These are phyloP conservation scores for Aspergillus sp. DNA, from an alignment of 2,329 filamentous ascomycete genomes.

Conservation along the genomic window DNA sequence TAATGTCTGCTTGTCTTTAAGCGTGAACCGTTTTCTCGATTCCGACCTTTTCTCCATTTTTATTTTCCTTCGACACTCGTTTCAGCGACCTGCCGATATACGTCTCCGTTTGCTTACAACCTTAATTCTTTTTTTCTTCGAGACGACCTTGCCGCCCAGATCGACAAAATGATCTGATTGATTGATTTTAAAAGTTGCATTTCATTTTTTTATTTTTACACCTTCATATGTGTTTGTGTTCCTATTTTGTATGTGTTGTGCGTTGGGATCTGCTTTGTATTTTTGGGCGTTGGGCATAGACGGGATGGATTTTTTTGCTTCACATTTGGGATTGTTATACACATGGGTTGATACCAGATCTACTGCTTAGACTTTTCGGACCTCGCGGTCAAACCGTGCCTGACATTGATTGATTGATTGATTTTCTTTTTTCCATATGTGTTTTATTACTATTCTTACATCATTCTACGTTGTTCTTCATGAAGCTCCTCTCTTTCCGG, in stretches of 20 bases:
- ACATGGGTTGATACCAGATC: slow-evolving; percentile 34
- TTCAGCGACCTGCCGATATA: not conserved
- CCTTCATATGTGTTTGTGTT: not conserved
- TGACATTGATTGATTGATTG: slow-evolving; percentile 10
- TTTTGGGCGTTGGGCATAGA: slow-evolving; percentile 33
- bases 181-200: slow-evolving; percentile 13
- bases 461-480: no score
- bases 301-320: slow-evolving; percentile 18
- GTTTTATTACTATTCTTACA: not conserved
- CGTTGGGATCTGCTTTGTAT: slow-evolving; percentile 10
- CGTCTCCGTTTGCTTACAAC: not conserved
- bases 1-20: slow-evolving; percentile 1
- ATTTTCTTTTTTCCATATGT: slow-evolving; percentile 9
- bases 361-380: slow-evolving; percentile 27
- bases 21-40: not conserved
- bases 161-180: slow-evolving; percentile 11
- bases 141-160: slow-evolving; percentile 1
- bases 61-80: not conserved
- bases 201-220: slow-evolving; percentile 5
- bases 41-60: no score
- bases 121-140: not conserved
- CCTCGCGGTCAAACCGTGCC: slow-evolving; percentile 28
- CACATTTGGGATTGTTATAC: slow-evolving; percentile 18
- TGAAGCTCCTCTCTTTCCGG: no score
- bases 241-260: slow-evolving; percentile 1